Evolutionary conservation across 805 yeast species (phyloP), one percentile per base, ranked within the genome.

Genomic region (Metschnikowia matae): DNA sequence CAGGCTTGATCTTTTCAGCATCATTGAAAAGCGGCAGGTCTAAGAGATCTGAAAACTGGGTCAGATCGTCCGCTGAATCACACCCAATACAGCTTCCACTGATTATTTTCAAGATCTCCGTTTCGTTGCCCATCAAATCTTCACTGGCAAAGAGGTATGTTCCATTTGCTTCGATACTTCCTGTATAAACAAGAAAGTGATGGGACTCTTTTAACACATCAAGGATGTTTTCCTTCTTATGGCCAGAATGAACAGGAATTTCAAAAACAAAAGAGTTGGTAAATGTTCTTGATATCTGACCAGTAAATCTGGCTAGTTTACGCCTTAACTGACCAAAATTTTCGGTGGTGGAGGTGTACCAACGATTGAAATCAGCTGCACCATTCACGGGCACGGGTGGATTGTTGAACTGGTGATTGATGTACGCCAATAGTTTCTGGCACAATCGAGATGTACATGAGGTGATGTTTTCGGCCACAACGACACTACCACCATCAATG

Each of bases 81-180:
- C 65, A 57, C 0, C 77, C 78, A 37, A 74, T 63, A 49, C 63
- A 66, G 7, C 74, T 64, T 1, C 77, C 79, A 50, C 65, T 66
- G 13, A 74, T 64, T 21, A 74, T 69, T 32, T 66, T 68, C 20
- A 68, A 51, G 11, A 74, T 71, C 40, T 73, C 77, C 11, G 59
- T 65, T 41, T 72, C 74, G 37, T 68, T 69, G 6, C 71, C 74
- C 39, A 60, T 64, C 26, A 85, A 64, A 31, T 79, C 79, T 6
- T 79, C 74, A 50, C 94, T 85, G 1, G 91, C 96, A 64, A 94
- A 77, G 10, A 89, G 77, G 61, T 91, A 91, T 21, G 84, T 75
- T 3, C 97, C 97, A 48, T 82, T 81, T 15, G 80, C 78, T 53
- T 88, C 94, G 2, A 85, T 74, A 1, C 81, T 73, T 0, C 87